Evolutionary conservation across 306 rosid genomes (phyloP), one percentile per base, ranked within the genome.

Genomic region (Gillenia trifoliata): DNA sequence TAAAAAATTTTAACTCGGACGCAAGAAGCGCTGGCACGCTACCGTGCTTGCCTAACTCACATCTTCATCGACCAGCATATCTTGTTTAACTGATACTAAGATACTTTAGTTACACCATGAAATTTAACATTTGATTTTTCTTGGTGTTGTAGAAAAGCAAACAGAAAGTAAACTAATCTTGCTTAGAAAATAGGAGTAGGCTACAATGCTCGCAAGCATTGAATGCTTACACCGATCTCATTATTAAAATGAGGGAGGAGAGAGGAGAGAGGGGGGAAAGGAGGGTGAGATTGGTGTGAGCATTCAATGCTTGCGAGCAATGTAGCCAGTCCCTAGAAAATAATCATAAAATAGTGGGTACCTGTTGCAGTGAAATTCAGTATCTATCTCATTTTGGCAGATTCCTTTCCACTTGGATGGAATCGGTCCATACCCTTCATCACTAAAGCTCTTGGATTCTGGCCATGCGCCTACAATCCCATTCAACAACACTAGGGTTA

Each of bases 331-430:
- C n/a, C n/a, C n/a, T 9, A 34, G 63, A 40, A 52, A 65, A 12
- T 38, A 40, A 19, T 13, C 5, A 56, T 28, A 29, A 43, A 54
- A 34, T 43, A 38, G 22, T 16, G 33, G 52, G 47, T 72, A 92
- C 97, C 97, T 92, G 78, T 92, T 92, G 82, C 96, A 92, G 62
- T 54, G 88, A 78, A 92, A 92, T 38, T 50, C 25, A 71, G 74
- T 59, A 78, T 87, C 88, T 26, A 8, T 7, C 15, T 74, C 86
- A 28, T 85, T 88, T 41, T 88, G 88, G 76, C 96, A 92, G 49
- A 88, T 84, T 76, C 97, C 97, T 85, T 79, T 88, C 97, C 97
- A 92, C 83, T 80, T 88, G 2, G 93, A 66, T 56, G 96, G 97
- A 85, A 90, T 78, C 79, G 93, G 92, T 90, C 96, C 97, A 76